Evolutionary conservation across 306 rosid genomes (phyloP).

Genomic region (Gastrolobium villosum): DNA sequence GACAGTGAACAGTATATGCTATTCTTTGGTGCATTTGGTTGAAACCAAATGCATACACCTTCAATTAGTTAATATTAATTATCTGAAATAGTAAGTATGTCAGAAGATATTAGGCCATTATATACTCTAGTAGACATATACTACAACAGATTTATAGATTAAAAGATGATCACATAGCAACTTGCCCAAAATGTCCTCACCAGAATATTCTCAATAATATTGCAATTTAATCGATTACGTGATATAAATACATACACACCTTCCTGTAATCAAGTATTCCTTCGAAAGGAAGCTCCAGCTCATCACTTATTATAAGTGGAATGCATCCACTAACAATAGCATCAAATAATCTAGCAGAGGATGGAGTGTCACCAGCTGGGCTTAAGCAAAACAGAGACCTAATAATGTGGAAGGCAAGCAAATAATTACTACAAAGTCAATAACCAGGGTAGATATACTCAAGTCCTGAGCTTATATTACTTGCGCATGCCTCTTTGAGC

Average conservation of each 20-base stretch:
- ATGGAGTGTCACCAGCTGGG: conserved; percentile 99
- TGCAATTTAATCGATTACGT: conserved; percentile 13
- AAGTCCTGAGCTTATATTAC: conserved; percentile 59
- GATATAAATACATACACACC: conserved; percentile 61
- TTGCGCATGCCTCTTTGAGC: conserved; percentile 99
- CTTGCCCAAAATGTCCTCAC: neutral
- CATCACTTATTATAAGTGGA: conserved; percentile 92
- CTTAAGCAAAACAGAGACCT: conserved; percentile 93
- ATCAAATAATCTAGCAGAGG: conserved; percentile 97
- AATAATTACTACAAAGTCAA: conserved; percentile 39
- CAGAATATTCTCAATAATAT: conserved; percentile 19
- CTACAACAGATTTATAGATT: neutral
- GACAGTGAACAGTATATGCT: neutral
- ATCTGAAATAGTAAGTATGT: conserved; percentile 14
- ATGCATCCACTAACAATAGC: conserved; percentile 98
- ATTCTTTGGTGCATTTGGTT: conserved; percentile 34
- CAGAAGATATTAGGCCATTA: neutral
- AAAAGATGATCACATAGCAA: neutral
- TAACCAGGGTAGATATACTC: conserved; percentile 30
- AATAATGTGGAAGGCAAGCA: conserved; percentile 45
- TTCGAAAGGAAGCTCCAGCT: conserved; percentile 97
- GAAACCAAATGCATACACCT: conserved; percentile 4
- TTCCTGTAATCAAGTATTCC: conserved; percentile 92
- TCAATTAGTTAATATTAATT: conserved; percentile 4
- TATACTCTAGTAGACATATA: neutral